These are phyloP conservation scores for Rosa rugosa DNA, from an alignment of 306 rosid species.

Conservation along the genomic window DNA sequence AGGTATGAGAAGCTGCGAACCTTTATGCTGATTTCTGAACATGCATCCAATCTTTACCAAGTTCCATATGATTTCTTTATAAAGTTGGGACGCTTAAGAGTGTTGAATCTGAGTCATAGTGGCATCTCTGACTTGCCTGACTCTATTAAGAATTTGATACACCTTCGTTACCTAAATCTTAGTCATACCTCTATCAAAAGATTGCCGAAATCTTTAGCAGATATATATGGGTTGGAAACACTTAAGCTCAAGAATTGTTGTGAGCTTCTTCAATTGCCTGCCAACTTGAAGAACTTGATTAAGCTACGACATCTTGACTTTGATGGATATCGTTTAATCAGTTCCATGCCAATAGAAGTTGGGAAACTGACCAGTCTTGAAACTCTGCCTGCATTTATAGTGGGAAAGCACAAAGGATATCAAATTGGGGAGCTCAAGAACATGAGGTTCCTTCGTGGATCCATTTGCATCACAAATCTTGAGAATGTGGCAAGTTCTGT, in stretches of 20 bases:
- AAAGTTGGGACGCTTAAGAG: slow-evolving; percentile 4
- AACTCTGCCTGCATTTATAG: not conserved
- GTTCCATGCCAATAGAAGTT: not conserved
- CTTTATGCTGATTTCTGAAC: not conserved
- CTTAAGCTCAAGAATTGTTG: slow-evolving; percentile 13
- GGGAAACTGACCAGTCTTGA: slow-evolving; percentile 9
- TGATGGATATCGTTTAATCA: not conserved
- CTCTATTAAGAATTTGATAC: not conserved
- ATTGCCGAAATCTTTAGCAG: not conserved
- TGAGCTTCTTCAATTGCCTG: not conserved
- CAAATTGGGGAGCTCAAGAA: slow-evolving; percentile 20
- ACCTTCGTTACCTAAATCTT: slow-evolving; percentile 9
- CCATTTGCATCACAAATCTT: slow-evolving; percentile 20
- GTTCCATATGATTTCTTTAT: slow-evolving; percentile 16
- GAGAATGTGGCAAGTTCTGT: slow-evolving; percentile 17
- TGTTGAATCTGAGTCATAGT: slow-evolving; percentile 24
- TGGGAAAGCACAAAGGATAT: not conserved
- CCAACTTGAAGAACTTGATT: not conserved
- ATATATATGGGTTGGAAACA: slow-evolving; percentile 16
- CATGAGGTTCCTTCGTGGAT: slow-evolving; percentile 22
- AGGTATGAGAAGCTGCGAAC: slow-evolving; percentile 7
- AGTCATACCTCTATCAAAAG: not conserved
- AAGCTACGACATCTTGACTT: slow-evolving; percentile 27
- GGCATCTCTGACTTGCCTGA: slow-evolving; percentile 14
- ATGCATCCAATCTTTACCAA: not conserved